phyloP scores from a whole-genome alignment of 164 flowering plant species.

The Vitis cinerea region DNA sequence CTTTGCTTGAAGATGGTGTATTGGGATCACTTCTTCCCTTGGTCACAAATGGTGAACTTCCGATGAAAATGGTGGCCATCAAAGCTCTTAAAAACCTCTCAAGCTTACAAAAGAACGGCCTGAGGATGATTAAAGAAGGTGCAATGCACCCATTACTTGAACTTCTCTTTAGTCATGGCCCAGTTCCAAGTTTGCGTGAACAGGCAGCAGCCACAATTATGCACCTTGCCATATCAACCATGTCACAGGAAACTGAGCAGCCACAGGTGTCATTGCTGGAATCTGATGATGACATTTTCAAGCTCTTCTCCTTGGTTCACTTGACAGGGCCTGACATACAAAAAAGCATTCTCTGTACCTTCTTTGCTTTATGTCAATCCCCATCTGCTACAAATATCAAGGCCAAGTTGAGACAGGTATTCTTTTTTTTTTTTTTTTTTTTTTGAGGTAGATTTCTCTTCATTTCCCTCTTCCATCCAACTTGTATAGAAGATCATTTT shows the following conservation, averaged over 20 bases:
- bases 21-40: conserved; percentile 48
- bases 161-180: conserved; percentile 40
- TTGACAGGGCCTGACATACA: conserved; percentile 48
- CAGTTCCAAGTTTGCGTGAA: conserved; percentile 42
- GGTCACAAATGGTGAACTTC: conserved; percentile 37
- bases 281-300: conserved; percentile 55
- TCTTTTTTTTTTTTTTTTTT: neutral
- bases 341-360: conserved; percentile 45
- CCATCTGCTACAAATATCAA: conserved; percentile 43
- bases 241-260: conserved; percentile 24
- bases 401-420: conserved; percentile 58
- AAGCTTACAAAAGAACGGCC: conserved; percentile 49
- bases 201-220: conserved; percentile 48
- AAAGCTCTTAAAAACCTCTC: conserved; percentile 63
- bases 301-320: conserved; percentile 49
- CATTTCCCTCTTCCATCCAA: neutral
- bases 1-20: conserved; percentile 54
- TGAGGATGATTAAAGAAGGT: conserved; percentile 60
- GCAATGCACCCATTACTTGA: conserved; percentile 43
- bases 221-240: conserved; percentile 58
- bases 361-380: conserved; percentile 54
- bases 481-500: neutral
- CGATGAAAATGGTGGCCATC: conserved; percentile 39
- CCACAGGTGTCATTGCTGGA: conserved; percentile 42
- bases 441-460: neutral